Percentiles rank a stretch among this genome's conserved stretches.
phyloP scores from a whole-genome alignment of 352 stramenopile genomes.

The Nannochloropsis limnetica region DNA sequence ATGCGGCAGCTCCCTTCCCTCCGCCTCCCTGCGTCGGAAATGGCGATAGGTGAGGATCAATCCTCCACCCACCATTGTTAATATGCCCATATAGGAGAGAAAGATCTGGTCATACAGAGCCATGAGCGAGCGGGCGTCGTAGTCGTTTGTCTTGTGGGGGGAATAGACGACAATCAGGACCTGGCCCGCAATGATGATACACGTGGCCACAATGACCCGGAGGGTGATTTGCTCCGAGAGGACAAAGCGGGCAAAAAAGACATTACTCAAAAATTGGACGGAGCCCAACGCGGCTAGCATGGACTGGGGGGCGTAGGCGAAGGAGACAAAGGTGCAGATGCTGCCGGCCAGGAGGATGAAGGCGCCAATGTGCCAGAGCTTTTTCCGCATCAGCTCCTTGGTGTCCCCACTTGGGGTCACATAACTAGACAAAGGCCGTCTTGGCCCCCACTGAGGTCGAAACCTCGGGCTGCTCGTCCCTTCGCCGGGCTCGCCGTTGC shows the following conservation, averaged over 20 bases:
- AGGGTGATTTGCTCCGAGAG: not conserved
- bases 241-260: conserved; percentile 48
- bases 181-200: not conserved
- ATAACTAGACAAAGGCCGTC: not conserved
- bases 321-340: conserved; percentile 51
- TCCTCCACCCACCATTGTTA: not conserved
- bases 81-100: not conserved
- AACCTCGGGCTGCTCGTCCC: not conserved
- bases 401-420: not conserved
- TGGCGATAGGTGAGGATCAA: not conserved
- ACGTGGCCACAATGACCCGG: not conserved
- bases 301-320: conserved; percentile 53
- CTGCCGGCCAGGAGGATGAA: conserved; percentile 43
- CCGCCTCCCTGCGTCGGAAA: not conserved
- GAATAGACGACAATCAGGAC: not conserved
- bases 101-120: not conserved
- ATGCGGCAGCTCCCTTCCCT: conserved; percentile 37
- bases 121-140: not conserved
- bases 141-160: not conserved
- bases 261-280: conserved; percentile 55
- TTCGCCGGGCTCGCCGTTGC: not conserved
- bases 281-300: conserved; percentile 53
- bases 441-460: not conserved
- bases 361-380: conserved; percentile 39
- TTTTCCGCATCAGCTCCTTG: not conserved